These are phyloP conservation scores for Aspergillus sp. DNA, from an alignment of 2,329 filamentous ascomycete species.

Conservation along the genomic window DNA sequence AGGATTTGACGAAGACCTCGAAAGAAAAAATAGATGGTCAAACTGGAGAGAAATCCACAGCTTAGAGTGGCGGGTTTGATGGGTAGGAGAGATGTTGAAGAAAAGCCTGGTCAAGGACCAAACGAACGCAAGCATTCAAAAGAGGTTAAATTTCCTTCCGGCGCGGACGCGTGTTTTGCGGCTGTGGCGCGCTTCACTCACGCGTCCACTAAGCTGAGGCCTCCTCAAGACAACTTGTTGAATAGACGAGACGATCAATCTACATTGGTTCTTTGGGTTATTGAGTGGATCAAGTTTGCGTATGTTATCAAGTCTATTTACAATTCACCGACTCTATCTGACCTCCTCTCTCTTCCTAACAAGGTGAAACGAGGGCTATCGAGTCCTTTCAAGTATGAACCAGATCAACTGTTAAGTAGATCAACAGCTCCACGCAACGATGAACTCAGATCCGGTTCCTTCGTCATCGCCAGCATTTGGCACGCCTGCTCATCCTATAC, in stretches of 20 bases:
- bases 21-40: neutral
- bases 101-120: neutral
- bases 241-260: neutral
- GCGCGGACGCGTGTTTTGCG: neutral
- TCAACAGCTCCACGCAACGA: conserved; percentile 15
- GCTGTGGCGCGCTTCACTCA: conserved; percentile 4
- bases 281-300: neutral
- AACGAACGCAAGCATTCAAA: neutral
- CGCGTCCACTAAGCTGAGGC: conserved; percentile 5
- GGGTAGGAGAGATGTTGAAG: neutral
- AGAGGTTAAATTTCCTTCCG: neutral
- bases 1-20: neutral
- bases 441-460: conserved; percentile 65
- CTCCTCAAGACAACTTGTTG: neutral
- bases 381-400: neutral
- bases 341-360: neutral
- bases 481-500: conserved; percentile 79
- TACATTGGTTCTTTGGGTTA: neutral
- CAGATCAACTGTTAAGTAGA: no score
- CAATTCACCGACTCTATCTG: neutral
- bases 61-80: conserved; percentile 15
- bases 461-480: conserved; percentile 91
- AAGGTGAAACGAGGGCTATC: neutral
- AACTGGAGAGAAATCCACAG: neutral
- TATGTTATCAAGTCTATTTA: neutral